Conservation (phyloP, 2,329 filamentous ascomycete genomes). For the Cryphonectria carpinicola region DNA sequence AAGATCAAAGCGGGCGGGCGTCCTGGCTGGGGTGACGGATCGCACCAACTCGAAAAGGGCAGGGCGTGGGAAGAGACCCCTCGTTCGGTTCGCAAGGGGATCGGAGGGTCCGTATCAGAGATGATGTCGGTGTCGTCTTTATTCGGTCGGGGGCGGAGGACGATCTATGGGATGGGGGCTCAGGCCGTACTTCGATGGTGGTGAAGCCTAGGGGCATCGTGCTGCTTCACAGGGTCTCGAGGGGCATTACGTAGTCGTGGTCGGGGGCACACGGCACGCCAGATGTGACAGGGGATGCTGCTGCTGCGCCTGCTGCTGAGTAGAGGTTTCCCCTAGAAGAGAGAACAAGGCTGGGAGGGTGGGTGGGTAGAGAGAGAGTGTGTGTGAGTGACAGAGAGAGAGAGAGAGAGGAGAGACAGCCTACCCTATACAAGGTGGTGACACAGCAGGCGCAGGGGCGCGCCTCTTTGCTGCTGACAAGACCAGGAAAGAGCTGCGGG, state of each 20-base stretch:
- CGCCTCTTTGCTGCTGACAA: constrained; percentile 16
- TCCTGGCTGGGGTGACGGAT: constrained; percentile 5
- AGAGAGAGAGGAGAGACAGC: constrained; percentile 13
- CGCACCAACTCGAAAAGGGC: constrained; percentile 13
- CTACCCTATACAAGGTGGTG: constrained; percentile 21
- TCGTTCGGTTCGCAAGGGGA: constrained; percentile 2
- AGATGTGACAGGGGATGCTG: constrained; percentile 17
- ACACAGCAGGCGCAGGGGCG: constrained; percentile 20
- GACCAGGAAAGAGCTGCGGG: neutral
- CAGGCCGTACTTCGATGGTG: constrained; percentile 27
- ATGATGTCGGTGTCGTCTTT: constrained; percentile 22
- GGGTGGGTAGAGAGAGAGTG: neutral
- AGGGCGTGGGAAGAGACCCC: constrained; percentile 5
- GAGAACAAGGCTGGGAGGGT: constrained; percentile 11
- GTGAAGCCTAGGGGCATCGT: constrained; percentile 30
- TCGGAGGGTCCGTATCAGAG: constrained; percentile 7
- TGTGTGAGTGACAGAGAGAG: neutral
- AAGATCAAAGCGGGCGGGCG: neutral
- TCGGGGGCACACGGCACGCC: constrained; percentile 16
- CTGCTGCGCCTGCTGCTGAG: constrained; percentile 19
- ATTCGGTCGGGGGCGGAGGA: constrained; percentile 28
- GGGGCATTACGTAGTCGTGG: constrained; percentile 29
- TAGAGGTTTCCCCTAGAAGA: constrained; percentile 6
- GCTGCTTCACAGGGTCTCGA: constrained; percentile 25
- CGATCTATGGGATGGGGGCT: constrained; percentile 27